Evolutionary conservation across 768 basidiomycete genomes (phyloP).

Genomic region (Suillus plorans): DNA sequence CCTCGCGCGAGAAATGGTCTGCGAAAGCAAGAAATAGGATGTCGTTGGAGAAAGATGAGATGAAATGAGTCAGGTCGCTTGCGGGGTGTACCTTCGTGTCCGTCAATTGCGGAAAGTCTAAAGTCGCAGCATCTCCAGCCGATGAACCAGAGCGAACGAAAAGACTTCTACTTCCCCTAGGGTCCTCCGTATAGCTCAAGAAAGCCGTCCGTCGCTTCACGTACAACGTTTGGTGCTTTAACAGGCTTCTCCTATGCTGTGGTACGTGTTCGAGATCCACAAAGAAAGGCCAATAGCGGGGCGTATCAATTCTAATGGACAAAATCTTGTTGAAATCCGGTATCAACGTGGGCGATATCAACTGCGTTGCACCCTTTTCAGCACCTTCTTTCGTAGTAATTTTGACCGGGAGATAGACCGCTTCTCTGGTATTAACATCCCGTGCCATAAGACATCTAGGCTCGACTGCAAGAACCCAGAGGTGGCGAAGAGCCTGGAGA

Average conservation of each 20-base stretch:
- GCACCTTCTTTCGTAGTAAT: slow-evolving; percentile 72
- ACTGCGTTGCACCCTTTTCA: slow-evolving; percentile 63
- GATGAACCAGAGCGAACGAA: slow-evolving; percentile 87
- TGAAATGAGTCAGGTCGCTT: slow-evolving; percentile 79
- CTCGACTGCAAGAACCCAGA: slow-evolving; percentile 96
- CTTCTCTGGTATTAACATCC: slow-evolving; percentile 89
- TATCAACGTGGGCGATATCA: slow-evolving; percentile 91
- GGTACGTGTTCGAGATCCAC: slow-evolving; percentile 72
- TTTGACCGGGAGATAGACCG: slow-evolving; percentile 91
- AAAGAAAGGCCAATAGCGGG: slow-evolving; percentile 93
- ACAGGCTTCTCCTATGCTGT: slow-evolving; percentile 65
- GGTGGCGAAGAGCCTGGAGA: slow-evolving; percentile 88
- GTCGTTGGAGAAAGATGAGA: slow-evolving; percentile 85
- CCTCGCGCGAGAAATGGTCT: slow-evolving; percentile 68
- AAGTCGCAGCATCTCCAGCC: slow-evolving; percentile 77
- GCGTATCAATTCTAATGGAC: slow-evolving; percentile 87
- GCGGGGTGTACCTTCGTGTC: slow-evolving; percentile 66
- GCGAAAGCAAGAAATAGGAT: slow-evolving; percentile 78
- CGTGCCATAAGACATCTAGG: slow-evolving; percentile 89
- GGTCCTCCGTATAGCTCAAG: slow-evolving; percentile 91
- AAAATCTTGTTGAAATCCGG: slow-evolving; percentile 82
- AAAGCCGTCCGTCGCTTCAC: slow-evolving; percentile 93
- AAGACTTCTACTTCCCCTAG: slow-evolving; percentile 87
- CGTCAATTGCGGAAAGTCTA: slow-evolving; percentile 81
- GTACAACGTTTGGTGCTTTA: slow-evolving; percentile 79